Conservation (phyloP, 75 land plant species). For the Pseudotsuga menziesii region DNA sequence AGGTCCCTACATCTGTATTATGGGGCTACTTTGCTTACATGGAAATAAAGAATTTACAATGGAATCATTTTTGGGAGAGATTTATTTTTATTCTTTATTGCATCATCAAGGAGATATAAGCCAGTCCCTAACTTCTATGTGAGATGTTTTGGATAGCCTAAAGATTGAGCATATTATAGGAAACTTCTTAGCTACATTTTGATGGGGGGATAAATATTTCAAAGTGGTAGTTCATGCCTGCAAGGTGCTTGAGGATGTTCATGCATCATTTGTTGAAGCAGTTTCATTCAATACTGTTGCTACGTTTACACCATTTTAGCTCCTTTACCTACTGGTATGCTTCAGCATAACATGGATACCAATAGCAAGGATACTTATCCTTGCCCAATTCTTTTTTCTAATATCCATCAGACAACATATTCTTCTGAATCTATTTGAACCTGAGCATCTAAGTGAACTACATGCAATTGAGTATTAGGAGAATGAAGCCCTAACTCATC, state of each 20-base stretch:
- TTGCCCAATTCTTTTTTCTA: slow-evolving; percentile 73
- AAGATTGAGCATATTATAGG: neutral
- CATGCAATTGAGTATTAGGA: slow-evolving; percentile 96
- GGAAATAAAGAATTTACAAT: slow-evolving; percentile 35
- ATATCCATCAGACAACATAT: slow-evolving; percentile 63
- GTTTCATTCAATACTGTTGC: slow-evolving; percentile 73
- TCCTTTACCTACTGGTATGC: slow-evolving; percentile 67
- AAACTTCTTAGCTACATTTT: neutral
- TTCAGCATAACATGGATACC: slow-evolving; percentile 96
- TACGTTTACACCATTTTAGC: slow-evolving; percentile 69
- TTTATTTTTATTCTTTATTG: slow-evolving; percentile 19
- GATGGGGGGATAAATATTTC: neutral
- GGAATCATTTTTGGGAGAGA: slow-evolving; percentile 43
- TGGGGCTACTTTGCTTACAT: slow-evolving; percentile 43
- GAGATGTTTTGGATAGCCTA: neutral
- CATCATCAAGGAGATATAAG: slow-evolving; percentile 25
- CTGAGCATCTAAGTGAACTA: slow-evolving; percentile 52
- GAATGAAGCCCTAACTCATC: slow-evolving; percentile 39
- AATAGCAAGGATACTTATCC: slow-evolving; percentile 87
- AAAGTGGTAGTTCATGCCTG: neutral
- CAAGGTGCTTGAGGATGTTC: slow-evolving; percentile 70
- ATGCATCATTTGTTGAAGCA: slow-evolving; percentile 79
- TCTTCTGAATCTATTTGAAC: slow-evolving; percentile 59
- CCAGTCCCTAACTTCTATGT: neutral
- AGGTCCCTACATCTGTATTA: slow-evolving; percentile 30